Evolutionary conservation across 331 rosid species (phyloP).

Genomic region (Dryas integrifolia): DNA sequence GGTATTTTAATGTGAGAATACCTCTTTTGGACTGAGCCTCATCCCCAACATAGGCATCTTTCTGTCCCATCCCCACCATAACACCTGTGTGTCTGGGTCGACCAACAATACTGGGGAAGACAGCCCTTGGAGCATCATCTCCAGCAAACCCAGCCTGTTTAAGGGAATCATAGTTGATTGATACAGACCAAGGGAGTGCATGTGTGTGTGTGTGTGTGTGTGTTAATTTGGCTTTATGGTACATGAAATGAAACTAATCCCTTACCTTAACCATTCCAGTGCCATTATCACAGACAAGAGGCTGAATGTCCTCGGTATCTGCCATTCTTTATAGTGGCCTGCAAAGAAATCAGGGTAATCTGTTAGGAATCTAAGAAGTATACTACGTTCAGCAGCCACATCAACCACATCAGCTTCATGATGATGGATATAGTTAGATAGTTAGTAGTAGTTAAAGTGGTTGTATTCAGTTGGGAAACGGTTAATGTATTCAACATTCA

Average conservation of each 20-base stretch:
- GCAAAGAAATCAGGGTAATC: neutral
- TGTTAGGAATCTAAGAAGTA: neutral
- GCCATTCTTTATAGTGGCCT: constrained; percentile 14
- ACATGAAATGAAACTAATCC: neutral
- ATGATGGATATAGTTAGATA: neutral
- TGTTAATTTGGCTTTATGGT: neutral
- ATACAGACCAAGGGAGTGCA: neutral
- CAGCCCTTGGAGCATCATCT: constrained; percentile 93
- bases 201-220: too few species aligned
- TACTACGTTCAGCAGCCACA: neutral
- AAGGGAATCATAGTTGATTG: neutral
- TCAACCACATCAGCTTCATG: neutral
- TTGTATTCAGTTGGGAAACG: constrained; percentile 1
- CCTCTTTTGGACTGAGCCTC: constrained; percentile 30
- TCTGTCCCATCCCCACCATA: constrained; percentile 30
- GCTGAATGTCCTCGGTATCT: constrained; percentile 26
- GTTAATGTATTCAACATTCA: too few species aligned
- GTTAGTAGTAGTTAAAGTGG: neutral
- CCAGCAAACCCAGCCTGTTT: constrained; percentile 85
- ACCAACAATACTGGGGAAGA: constrained; percentile 85
- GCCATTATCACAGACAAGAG: constrained; percentile 32
- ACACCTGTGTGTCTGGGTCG: constrained; percentile 28
- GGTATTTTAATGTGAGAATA: constrained; percentile 25
- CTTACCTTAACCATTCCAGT: constrained; percentile 31
- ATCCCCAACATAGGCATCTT: constrained; percentile 31